Percentiles rank a stretch among this genome's conserved stretches.
These are phyloP conservation scores for Penicillium cosmopolitanum DNA, from an alignment of 495 filamentous ascomycete genomes.

Conservation along the genomic window DNA sequence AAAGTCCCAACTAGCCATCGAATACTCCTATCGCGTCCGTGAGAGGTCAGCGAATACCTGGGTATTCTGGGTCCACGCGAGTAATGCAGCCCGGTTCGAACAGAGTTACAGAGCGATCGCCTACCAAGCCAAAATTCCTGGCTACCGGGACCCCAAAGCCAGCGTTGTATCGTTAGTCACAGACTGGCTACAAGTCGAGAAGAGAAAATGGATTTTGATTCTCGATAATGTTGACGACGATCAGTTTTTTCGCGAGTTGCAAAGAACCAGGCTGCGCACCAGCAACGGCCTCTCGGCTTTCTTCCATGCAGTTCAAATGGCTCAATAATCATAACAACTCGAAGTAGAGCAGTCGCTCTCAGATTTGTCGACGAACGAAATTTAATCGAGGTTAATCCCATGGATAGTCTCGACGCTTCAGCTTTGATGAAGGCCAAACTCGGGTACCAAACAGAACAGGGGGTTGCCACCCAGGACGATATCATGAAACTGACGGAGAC, in stretches of 20 bases:
- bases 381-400: conserved; percentile 43
- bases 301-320: conserved; percentile 8
- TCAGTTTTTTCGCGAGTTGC: neutral
- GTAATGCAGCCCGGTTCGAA: conserved; percentile 41
- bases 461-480: conserved; percentile 7
- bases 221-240: conserved; percentile 14
- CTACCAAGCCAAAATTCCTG: conserved; percentile 35
- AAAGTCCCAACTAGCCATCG: conserved; percentile 45
- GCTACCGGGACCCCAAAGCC: conserved; percentile 36
- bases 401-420: conserved; percentile 34
- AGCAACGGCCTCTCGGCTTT: conserved; percentile 4
- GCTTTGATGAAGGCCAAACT: conserved; percentile 45
- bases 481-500: no score
- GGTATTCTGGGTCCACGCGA: conserved; percentile 56
- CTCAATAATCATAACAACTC: conserved; percentile 28
- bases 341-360: conserved; percentile 31
- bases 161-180: conserved; percentile 44
- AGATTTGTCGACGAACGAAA: conserved; percentile 31
- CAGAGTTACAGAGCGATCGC: conserved; percentile 45
- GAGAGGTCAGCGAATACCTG: conserved; percentile 40
- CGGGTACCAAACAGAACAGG: neutral
- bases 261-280: neutral
- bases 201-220: conserved; percentile 7
- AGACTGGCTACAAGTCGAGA: conserved; percentile 33
- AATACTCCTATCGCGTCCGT: conserved; percentile 41